phyloP scores from a whole-genome alignment of 495 filamentous ascomycete species.

The Tuber borchii region DNA sequence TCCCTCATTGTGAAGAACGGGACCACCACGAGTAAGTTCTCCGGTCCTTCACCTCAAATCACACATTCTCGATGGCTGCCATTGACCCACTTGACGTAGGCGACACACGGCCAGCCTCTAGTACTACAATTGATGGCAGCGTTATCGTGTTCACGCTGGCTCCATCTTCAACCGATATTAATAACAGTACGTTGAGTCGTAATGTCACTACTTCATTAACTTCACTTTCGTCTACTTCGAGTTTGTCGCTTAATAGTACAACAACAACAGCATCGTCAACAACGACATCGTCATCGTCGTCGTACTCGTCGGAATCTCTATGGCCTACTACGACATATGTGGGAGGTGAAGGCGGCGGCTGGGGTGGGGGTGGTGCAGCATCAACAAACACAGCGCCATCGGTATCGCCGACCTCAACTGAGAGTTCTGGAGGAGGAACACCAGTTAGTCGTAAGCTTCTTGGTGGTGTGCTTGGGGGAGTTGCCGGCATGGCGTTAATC shows the following conservation, averaged over 20 bases:
- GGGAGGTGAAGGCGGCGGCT: constrained; percentile 26
- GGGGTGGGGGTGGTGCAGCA: constrained; percentile 7
- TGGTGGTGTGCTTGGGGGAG: constrained; percentile 40
- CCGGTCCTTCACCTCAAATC: background rate
- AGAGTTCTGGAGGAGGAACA: constrained; percentile 10
- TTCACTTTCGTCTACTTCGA: constrained; percentile 13
- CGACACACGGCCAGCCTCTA: constrained; percentile 18
- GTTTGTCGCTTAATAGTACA: constrained; percentile 17
- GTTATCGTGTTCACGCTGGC: constrained; percentile 24
- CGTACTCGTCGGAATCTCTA: constrained; percentile 9
- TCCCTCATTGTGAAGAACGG: constrained; percentile 20
- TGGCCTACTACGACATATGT: constrained; percentile 16
- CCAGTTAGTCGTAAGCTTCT: constrained; percentile 32
- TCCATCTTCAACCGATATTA: constrained; percentile 12
- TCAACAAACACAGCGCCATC: constrained; percentile 14
- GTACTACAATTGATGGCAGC: constrained; percentile 26
- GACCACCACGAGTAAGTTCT: constrained; percentile 30
- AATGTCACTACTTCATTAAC: constrained; percentile 16
- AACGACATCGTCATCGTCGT: background rate
- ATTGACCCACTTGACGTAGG: constrained; percentile 21
- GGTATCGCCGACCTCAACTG: constrained; percentile 18
- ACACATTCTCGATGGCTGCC: constrained; percentile 11
- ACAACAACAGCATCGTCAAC: constrained; percentile 15
- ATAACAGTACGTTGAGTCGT: constrained; percentile 15
- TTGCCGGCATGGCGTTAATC: constrained; percentile 40